phyloP scores from a whole-genome alignment of 2,329 filamentous ascomycete species.

The Ceratocystis variospora region DNA sequence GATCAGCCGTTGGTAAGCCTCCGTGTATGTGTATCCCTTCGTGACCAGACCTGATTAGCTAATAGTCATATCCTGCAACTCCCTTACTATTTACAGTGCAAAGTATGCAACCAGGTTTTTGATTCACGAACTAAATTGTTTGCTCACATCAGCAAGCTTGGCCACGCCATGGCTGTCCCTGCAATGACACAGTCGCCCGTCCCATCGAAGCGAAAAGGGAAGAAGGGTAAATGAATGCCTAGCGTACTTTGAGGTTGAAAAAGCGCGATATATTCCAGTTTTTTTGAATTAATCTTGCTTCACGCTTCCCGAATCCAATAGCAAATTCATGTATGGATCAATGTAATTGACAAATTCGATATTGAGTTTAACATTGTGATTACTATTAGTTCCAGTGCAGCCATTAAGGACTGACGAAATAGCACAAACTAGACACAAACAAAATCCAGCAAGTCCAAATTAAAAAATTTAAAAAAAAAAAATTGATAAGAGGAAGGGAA shows the following conservation, averaged over 20 bases:
- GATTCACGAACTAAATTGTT: conserved; percentile 59
- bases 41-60: not conserved
- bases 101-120: conserved; percentile 33
- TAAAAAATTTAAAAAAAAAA: too few relatives aligned
- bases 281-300: too few relatives aligned
- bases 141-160: conserved; percentile 51
- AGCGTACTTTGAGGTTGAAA: not conserved
- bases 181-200: not conserved
- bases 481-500: too few relatives aligned
- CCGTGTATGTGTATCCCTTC: not conserved
- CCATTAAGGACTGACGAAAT: too few relatives aligned
- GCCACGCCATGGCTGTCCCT: conserved; percentile 43
- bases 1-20: conserved; percentile 27
- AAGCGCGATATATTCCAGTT: not conserved
- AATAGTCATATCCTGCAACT: not conserved
- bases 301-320: not conserved
- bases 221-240: not conserved
- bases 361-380: too few relatives aligned
- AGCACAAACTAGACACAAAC: too few relatives aligned
- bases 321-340: not conserved
- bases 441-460: too few relatives aligned
- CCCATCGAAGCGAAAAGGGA: conserved; percentile 12
- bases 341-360: too few relatives aligned
- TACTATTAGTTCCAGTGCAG: too few relatives aligned
- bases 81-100: conserved; percentile 8